Evolutionary conservation across 345 rosid genomes (phyloP).

Genomic region (Odontarrhena argentea): DNA sequence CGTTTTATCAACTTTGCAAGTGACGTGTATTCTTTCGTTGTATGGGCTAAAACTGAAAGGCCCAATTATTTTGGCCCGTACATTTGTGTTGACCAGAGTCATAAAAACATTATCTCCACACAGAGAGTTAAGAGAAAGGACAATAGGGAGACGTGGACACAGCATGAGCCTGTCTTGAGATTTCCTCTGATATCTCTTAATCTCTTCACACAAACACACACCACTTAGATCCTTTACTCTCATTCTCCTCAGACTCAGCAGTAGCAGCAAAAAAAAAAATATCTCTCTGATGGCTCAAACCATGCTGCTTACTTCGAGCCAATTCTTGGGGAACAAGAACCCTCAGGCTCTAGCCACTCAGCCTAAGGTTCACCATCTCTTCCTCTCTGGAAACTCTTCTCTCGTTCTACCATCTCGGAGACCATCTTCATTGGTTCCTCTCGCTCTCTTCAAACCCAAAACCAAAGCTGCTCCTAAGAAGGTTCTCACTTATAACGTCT

Average conservation of each 20-base stretch:
- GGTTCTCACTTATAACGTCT: slow-evolving; percentile 37
- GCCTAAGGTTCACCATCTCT: slow-evolving; percentile 55
- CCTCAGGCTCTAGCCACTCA: slow-evolving; percentile 44
- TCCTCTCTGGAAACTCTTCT: slow-evolving; percentile 42
- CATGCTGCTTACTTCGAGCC: slow-evolving; percentile 68
- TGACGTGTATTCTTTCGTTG: no score
- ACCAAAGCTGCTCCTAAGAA: slow-evolving; percentile 81
- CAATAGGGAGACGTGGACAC: slow-evolving; percentile 58
- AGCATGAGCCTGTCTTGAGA: slow-evolving; percentile 50
- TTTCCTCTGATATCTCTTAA: slow-evolving; percentile 39
- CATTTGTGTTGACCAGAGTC: not conserved
- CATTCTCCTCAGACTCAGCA: slow-evolving; percentile 12
- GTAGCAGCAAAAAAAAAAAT: slow-evolving; percentile 13
- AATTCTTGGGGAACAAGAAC: slow-evolving; percentile 49
- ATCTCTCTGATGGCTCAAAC: slow-evolving; percentile 71
- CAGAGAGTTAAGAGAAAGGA: not conserved
- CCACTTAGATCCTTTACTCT: slow-evolving; percentile 5
- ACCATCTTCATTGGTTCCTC: slow-evolving; percentile 44
- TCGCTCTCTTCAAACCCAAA: slow-evolving; percentile 82
- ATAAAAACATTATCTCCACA: slow-evolving; percentile 42
- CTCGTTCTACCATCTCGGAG: slow-evolving; percentile 25
- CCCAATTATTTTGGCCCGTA: no score
- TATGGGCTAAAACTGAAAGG: no score
- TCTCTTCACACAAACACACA: slow-evolving; percentile 49
- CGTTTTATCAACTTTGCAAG: no score